Evolutionary conservation across 2,329 filamentous ascomycete species (phyloP).

Genomic region (Pseudogymnoascus sp.): DNA sequence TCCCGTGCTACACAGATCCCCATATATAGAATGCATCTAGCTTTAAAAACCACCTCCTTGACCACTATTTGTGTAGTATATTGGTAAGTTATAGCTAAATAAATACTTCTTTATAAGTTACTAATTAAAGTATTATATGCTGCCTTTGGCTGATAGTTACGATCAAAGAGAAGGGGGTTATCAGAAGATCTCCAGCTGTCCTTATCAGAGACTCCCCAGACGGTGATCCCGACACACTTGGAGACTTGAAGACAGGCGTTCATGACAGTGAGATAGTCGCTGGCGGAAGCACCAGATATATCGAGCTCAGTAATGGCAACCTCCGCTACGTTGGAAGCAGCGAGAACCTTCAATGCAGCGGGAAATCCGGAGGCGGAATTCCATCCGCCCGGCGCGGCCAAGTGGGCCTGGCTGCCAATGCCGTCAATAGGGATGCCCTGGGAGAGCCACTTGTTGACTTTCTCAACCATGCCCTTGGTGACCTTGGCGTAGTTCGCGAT

Average conservation of each 20-base stretch:
- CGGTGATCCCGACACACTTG: conserved; percentile 30
- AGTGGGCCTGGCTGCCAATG: conserved; percentile 46
- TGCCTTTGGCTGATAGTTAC: conserved; percentile 43
- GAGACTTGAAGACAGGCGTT: conserved; percentile 26
- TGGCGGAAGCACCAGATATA: conserved; percentile 47
- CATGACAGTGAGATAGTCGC: conserved; percentile 33
- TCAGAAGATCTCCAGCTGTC: conserved; percentile 45
- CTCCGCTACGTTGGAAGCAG: conserved; percentile 13
- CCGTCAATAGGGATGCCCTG: conserved; percentile 58
- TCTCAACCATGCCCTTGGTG: conserved; percentile 40
- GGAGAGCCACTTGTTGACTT: conserved; percentile 57
- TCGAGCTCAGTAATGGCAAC: conserved; percentile 59
- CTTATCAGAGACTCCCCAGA: conserved; percentile 30
- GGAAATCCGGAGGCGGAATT: neutral
- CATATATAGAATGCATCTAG: too few species aligned
- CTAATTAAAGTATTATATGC: conserved; percentile 39
- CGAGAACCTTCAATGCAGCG: conserved; percentile 19
- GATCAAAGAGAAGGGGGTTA: conserved; percentile 48
- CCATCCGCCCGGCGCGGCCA: conserved; percentile 49
- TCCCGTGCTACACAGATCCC: too few species aligned
- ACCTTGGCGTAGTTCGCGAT: conserved; percentile 52
- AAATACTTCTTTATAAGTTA: conserved; percentile 14
- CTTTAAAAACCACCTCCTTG: too few species aligned
- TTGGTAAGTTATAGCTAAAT: neutral
- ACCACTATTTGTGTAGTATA: too few species aligned